Base-by-base conservation (phyloP, 73 alveolate species). In the Diophrys appendiculata region DNA sequence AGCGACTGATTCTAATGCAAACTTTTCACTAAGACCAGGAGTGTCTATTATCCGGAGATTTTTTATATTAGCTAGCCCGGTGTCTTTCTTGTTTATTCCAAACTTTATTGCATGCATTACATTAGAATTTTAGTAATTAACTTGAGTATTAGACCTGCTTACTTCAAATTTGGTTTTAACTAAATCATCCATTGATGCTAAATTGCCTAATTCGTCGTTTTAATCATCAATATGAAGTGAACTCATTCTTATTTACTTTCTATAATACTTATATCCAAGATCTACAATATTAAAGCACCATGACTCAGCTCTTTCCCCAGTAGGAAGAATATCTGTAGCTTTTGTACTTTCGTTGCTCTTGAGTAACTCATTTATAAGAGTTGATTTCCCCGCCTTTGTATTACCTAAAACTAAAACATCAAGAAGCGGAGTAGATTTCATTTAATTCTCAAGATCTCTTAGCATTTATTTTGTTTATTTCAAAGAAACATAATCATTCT, bases 271-370 rank as follows among this genome's bases (percentile, higher is more conserved):
- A 43, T 43, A 11, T 18, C 60, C 60, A 5, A 43, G 60, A 43
- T 43, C 60, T 18, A 43, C 60, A 43, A 43, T 43, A 18, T 43
- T 43, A 43, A 43, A 43, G 18, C 60, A 43, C 60, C 60, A 43
- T 11, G 60, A 43, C 60, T 43, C 60, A 43, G 60, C 60, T 43
- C 60, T 43, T 43, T 43, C 60, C 60, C 60, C 60, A 5, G 60
- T 43, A 11, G 60, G 60, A 43, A 43, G 60, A 11, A 43, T 43
- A 5, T 43, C 60, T 43, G 60, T 43, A 18, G n/a, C 18, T 43
- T 43, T 43, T 18, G n/a, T 43, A 11, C 18, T 18, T 43, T 18
- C 60, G 18, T 43, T 43, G 60, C 5, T 43, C 18, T 18, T 43
- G 18, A 43, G 60, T 43, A 43, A 18, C 18, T 43, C 60, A 43